Conservation (phyloP, 306 rosid species). For the Castanopsis chinensis region DNA sequence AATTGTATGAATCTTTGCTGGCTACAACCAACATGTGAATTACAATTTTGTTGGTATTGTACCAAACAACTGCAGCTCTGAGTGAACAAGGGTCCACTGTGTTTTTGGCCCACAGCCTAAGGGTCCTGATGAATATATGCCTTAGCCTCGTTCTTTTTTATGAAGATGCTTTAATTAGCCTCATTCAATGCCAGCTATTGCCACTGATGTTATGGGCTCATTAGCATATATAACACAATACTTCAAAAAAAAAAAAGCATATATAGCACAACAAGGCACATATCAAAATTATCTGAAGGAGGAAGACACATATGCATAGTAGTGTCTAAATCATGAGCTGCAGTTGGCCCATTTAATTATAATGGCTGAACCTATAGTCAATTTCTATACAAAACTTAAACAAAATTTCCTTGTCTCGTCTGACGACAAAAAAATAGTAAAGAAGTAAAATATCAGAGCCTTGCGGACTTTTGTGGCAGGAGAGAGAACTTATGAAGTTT, state of each 20-base stretch:
- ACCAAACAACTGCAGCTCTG: conserved; percentile 11
- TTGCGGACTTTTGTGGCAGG: too few species aligned
- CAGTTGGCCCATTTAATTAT: too few species aligned
- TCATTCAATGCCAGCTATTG: not conserved
- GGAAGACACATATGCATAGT: not conserved
- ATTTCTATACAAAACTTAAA: too few species aligned
- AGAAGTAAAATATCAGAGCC: too few species aligned
- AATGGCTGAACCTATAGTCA: too few species aligned
- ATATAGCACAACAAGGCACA: not conserved
- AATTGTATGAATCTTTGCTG: not conserved
- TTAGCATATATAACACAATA: not conserved
- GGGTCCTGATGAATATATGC: too few species aligned
- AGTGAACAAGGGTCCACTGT: conserved; percentile 13
- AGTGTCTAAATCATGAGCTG: too few species aligned
- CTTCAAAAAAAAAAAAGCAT: too few species aligned
- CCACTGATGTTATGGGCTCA: not conserved
- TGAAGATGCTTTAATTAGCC: too few species aligned
- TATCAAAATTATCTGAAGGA: not conserved
- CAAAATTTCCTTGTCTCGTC: too few species aligned
- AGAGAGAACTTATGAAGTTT: too few species aligned
- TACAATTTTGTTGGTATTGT: conserved; percentile 11
- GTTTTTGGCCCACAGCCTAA: not conserved
- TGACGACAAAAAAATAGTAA: too few species aligned
- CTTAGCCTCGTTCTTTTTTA: not conserved
- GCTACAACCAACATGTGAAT: conserved; percentile 35